Conservation (phyloP, 2,329 filamentous ascomycete genomes). For the Scedosporium dehoogii region DNA sequence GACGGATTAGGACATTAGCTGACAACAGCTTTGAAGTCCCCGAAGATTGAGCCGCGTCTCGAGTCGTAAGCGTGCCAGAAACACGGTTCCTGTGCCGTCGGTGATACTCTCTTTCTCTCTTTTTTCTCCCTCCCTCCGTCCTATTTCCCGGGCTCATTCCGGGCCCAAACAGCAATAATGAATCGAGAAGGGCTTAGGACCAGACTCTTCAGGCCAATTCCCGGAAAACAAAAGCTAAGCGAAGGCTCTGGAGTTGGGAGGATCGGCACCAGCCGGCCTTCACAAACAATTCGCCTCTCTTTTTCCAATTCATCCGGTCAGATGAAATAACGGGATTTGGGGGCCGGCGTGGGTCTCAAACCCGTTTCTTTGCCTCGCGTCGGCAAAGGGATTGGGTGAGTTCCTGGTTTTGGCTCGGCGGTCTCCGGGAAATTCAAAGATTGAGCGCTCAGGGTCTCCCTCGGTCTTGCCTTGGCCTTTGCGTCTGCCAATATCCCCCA, state of each 20-base stretch:
- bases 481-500: neutral
- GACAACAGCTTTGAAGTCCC: neutral
- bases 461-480: neutral
- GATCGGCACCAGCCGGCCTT: neutral
- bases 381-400: neutral
- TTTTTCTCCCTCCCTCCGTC: neutral
- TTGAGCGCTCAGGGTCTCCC: neutral
- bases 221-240: neutral
- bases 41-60: neutral
- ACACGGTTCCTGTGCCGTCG: neutral
- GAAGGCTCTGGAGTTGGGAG: neutral
- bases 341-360: neutral
- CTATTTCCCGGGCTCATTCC: neutral
- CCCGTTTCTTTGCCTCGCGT: neutral
- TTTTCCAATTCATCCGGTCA: neutral
- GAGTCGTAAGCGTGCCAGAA: neutral
- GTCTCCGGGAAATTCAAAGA: neutral
- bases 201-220: neutral
- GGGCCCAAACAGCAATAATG: neutral
- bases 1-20: neutral
- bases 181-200: neutral
- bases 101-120: neutral
- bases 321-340: neutral
- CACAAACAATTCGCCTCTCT: neutral
- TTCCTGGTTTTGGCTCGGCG: neutral